A percentile compares a stretch with the other conserved stretches of the same genome.
Conservation (phyloP, 805 yeast species). For the Yarrowia sp. region DNA sequence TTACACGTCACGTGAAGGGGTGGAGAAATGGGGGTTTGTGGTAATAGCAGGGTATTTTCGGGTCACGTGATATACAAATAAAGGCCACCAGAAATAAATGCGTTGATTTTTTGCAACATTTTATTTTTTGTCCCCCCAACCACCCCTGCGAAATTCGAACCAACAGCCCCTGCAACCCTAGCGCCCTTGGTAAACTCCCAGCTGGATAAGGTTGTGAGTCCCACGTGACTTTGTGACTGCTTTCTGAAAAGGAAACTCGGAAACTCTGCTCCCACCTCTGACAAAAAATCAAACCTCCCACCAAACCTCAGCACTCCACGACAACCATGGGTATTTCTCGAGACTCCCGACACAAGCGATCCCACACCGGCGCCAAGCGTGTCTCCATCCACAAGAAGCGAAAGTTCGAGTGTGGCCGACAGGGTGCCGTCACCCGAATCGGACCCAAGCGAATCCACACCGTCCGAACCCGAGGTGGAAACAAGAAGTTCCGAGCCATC, state of each 20-base stretch:
- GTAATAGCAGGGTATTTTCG: too few relatives aligned
- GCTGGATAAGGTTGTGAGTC: background rate
- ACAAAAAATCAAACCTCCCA: slow-evolving; percentile 24
- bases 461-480: slow-evolving; percentile 99
- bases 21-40: background rate
- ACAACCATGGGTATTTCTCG: slow-evolving; percentile 98
- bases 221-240: slow-evolving; percentile 26
- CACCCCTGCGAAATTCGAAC: background rate
- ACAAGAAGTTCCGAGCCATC: slow-evolving; percentile 99
- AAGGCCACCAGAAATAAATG: too few relatives aligned
- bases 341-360: slow-evolving; percentile 99
- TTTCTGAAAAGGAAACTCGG: background rate
- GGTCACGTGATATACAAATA: too few relatives aligned
- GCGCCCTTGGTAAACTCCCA: background rate
- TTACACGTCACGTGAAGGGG: background rate
- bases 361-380: slow-evolving; percentile 99
- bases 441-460: slow-evolving; percentile 98
- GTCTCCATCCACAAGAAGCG: slow-evolving; percentile 99
- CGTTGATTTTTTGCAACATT: background rate
- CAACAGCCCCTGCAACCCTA: background rate
- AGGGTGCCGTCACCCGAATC: slow-evolving; percentile 98
- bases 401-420: slow-evolving; percentile 99
- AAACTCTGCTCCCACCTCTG: slow-evolving; percentile 23
- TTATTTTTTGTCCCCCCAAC: background rate
- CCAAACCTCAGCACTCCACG: slow-evolving; percentile 25